These are phyloP conservation scores for Microglena sp. DNA, from an alignment of 139 green algal genomes.

Conservation along the genomic window DNA sequence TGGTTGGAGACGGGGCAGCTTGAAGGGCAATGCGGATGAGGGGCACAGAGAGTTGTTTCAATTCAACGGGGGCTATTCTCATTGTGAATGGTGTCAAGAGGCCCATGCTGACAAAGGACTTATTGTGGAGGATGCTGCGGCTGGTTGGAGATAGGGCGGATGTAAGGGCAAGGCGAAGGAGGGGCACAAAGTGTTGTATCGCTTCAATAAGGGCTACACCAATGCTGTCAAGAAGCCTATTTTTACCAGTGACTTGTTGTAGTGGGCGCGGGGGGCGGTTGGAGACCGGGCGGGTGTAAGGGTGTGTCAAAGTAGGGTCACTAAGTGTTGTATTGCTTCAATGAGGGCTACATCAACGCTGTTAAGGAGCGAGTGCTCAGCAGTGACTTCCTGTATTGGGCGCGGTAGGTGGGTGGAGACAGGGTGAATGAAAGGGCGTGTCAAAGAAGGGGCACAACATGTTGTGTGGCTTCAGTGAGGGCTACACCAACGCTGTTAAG, in stretches of 20 bases:
- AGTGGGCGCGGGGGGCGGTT: neutral
- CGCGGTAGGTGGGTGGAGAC: neutral
- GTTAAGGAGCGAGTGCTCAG: constrained; percentile 71
- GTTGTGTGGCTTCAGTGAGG: constrained; percentile 82
- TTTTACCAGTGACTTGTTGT: constrained; percentile 63
- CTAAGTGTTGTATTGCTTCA: constrained; percentile 68
- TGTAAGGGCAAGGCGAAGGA: neutral
- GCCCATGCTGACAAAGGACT: too few species aligned
- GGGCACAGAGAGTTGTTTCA: too few species aligned
- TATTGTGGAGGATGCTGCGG: too few species aligned
- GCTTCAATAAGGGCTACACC: constrained; percentile 89
- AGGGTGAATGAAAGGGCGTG: neutral
- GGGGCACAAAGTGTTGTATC: constrained; percentile 53
- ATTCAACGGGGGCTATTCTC: too few species aligned
- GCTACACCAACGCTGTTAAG: constrained; percentile 86
- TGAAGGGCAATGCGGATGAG: too few species aligned
- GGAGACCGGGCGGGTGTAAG: neutral
- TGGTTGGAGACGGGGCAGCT: too few species aligned
- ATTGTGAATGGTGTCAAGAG: too few species aligned
- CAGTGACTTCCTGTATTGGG: constrained; percentile 61
- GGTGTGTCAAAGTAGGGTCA: neutral
- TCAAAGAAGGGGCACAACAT: constrained; percentile 14
- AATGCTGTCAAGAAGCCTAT: constrained; percentile 84
- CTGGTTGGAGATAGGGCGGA: neutral
- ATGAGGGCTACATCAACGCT: constrained; percentile 89